phyloP scores from a whole-genome alignment of 192 early-diverging fungal genomes.

The Dissophora ornata region DNA sequence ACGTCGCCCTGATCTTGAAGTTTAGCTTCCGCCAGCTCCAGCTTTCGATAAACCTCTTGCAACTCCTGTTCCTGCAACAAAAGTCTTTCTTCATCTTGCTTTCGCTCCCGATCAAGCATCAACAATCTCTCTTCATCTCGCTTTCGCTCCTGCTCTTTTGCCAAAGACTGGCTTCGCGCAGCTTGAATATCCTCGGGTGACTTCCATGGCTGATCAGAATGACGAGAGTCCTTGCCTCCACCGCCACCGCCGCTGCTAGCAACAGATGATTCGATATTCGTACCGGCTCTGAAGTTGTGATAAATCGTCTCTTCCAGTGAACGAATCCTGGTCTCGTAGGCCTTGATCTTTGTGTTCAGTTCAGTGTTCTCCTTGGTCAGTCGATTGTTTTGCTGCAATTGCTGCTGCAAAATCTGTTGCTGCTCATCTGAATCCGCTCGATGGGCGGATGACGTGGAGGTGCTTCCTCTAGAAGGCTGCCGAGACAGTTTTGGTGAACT shows the following conservation, averaged over 20 bases:
- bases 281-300: slow-evolving; percentile 42
- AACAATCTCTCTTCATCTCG: slow-evolving; percentile 26
- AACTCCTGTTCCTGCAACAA: slow-evolving; percentile 29
- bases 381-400: slow-evolving; percentile 36
- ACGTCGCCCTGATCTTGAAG: slow-evolving; percentile 16
- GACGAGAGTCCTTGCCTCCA: slow-evolving; percentile 39
- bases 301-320: slow-evolving; percentile 55
- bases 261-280: slow-evolving; percentile 23
- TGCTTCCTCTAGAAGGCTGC: slow-evolving; percentile 34
- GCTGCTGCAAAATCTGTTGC: slow-evolving; percentile 38
- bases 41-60: slow-evolving; percentile 13
- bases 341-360: slow-evolving; percentile 37
- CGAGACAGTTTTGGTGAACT: slow-evolving; percentile 37
- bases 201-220: slow-evolving; percentile 43
- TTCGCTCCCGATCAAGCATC: slow-evolving; percentile 16
- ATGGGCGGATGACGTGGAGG: neutral
- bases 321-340: slow-evolving; percentile 56
- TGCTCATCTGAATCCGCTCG: slow-evolving; percentile 37
- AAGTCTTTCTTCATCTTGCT: slow-evolving; percentile 28
- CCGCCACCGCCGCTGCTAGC: too few species aligned
- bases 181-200: slow-evolving; percentile 27
- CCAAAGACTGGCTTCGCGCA: slow-evolving; percentile 20
- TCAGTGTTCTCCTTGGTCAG: slow-evolving; percentile 42
- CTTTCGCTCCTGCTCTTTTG: slow-evolving; percentile 25
- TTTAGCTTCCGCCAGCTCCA: slow-evolving; percentile 25